phyloP scores from a whole-genome alignment of 192 early-diverging fungal species.

The Coemansia biformis region DNA sequence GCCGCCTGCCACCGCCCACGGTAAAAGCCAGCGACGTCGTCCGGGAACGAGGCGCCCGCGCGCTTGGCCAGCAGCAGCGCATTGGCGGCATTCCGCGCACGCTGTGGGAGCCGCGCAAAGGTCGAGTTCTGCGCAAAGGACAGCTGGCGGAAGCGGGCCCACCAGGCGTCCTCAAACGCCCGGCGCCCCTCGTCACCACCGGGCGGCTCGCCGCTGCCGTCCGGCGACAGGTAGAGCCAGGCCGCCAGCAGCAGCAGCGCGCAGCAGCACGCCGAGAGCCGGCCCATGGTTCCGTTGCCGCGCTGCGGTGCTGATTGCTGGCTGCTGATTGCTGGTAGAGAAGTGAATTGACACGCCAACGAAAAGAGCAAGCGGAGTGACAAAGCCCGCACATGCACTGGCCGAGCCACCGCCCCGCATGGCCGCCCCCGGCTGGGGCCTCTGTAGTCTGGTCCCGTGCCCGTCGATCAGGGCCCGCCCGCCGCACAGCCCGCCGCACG shows the following conservation, averaged over 20 bases:
- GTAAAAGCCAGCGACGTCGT: conserved; percentile 16
- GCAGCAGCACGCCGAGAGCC: conserved; percentile 1
- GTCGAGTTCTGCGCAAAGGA: conserved; percentile 27
- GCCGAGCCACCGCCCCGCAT: too few species aligned
- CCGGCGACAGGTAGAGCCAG: background rate
- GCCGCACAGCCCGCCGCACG: too few species aligned
- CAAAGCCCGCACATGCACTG: too few species aligned
- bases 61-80: conserved; percentile 1
- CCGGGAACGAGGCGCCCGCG: background rate
- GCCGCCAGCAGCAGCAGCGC: conserved; percentile 7
- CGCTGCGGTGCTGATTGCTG: too few species aligned
- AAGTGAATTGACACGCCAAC: too few species aligned
- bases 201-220: background rate
- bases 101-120: conserved; percentile 15
- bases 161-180: conserved; percentile 30
- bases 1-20: conserved; percentile 17
- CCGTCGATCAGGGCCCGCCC: too few species aligned
- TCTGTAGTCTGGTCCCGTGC: too few species aligned
- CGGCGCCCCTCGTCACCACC: conserved; percentile 8
- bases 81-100: conserved; percentile 7
- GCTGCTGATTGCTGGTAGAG: background rate
- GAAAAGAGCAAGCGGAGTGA: too few species aligned
- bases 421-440: too few species aligned
- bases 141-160: conserved; percentile 18
- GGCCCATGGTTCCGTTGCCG: conserved; percentile 1